Base-by-base conservation (phyloP, 495 filamentous ascomycete species). In the Geopyxis carbonaria region DNA sequence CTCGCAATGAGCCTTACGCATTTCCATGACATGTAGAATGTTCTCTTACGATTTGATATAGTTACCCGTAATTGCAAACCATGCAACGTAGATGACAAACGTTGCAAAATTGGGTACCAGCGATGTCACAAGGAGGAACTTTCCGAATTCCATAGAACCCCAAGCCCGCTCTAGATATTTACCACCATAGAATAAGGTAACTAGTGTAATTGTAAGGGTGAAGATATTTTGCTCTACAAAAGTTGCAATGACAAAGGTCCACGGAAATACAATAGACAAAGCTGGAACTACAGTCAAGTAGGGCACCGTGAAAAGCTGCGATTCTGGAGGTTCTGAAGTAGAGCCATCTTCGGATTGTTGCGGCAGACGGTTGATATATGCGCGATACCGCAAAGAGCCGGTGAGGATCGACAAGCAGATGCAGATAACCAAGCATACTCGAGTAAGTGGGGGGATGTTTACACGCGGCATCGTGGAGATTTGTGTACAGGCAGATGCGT, bases 91-190 rank as follows among this genome's bases (percentile, higher is more conserved):
- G 43, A 79, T 64, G 1, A 72, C 63, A 46, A 89, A 80, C 40
- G 72, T 71, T 19, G 80, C 51, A 19, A 76, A 39, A 57, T 94
- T 95, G 10, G 91, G 85, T 34, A 93, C 64, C 47, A 92, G 57
- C 10, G 78, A 65, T 33, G 77, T 64, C 43, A 89, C 65, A 19
- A 85, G 62, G 13, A 94, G 67, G 60, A 95, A 95, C 57, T 87
- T 93, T 48, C 69, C 80, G 55, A 94, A 84, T 57, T 95, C 89
- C 29, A 67, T 69, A n/a, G 80, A 83, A 21, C 83, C 78, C 89
- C 89, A 97, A 32, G 91, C 89, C 47, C 89, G 72, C 62, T 97
- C 89, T 19, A 97, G 70, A 55, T 97, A 97, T 46, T 83, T 75
- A 5, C 91, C 89, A 15, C 85, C 91, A 65, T 93, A 83, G 60